Evolutionary conservation across 2,329 filamentous ascomycete species (phyloP), one percentile per base, ranked within the genome.

Genomic region (Cladosporium sp.): DNA sequence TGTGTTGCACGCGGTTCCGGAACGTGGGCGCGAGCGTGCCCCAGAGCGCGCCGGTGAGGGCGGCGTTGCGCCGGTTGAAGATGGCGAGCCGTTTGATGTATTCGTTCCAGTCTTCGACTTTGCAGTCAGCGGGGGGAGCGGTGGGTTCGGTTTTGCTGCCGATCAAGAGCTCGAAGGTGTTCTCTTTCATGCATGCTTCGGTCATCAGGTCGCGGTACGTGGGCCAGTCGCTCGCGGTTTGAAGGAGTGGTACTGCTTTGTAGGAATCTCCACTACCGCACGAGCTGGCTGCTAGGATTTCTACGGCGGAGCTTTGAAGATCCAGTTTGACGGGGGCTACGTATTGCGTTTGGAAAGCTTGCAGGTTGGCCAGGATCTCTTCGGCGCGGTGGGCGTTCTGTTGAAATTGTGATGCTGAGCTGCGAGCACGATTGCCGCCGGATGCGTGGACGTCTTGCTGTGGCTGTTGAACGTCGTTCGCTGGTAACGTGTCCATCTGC

Each of bases 11-110:
- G 7, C 63, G 53, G 3, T 51, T 56, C 50, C 61, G 61, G 15
- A 63, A 58, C n/a, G 51, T 45, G 3, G 58, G 58, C 3, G 57
- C 51, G 7, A 65, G 51, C 7, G 52, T 58, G 24, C 58, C 54
- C 40, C 57, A 57, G 11, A 66, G 32, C 8, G 55, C 58, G 2
- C 55, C 53, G 18, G 63, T 56, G 15, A 66, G 55, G 36, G 60
- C 57, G 19, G 57, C 48, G 38, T 66, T 65, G 19, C 64, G 60
- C 4, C 64, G 57, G 22, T 58, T 56, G 56, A 56, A 66, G 47
- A 66, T 66, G 49, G 64, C 64, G 22, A 62, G 47, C 42, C 64
- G 62, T 43, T 64, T 63, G 56, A 66, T 56, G 53, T 65, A 64
- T 38, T 66, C 64, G 47, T 66, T 66, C 59, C 62, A 62, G 7